These are phyloP conservation scores for Gracilaria gracilis DNA, from an alignment of 23 red algal genomes.

Conservation along the genomic window DNA sequence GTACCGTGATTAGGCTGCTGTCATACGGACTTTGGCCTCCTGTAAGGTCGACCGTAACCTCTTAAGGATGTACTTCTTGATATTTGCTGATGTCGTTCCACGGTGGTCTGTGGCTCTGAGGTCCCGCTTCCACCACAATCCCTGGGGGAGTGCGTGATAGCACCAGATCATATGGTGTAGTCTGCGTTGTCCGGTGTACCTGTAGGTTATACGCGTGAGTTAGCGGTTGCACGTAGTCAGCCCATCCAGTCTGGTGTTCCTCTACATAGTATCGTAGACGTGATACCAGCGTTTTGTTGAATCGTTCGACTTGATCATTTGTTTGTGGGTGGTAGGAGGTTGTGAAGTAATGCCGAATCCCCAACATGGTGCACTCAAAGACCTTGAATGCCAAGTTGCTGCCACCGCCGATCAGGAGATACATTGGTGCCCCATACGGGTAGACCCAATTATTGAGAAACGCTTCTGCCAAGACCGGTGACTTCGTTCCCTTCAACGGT, in stretches of 20 bases:
- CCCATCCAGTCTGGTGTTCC: conserved; percentile 32
- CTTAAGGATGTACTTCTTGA: neutral
- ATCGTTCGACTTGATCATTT: conserved; percentile 41
- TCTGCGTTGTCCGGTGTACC: conserved; percentile 16
- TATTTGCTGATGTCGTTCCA: neutral
- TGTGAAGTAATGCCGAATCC: conserved; percentile 12
- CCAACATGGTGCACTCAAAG: conserved; percentile 21
- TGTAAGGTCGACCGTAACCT: neutral
- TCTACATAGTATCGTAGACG: conserved; percentile 16
- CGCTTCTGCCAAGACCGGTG: neutral
- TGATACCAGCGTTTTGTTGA: conserved; percentile 13
- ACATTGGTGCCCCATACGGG: conserved; percentile 18
- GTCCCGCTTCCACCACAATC: neutral
- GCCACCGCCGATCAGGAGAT: conserved; percentile 27
- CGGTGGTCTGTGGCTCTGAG: neutral
- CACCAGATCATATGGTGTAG: conserved; percentile 11
- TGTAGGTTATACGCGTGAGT: conserved; percentile 43
- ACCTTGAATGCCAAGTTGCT: conserved; percentile 22
- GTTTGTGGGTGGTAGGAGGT: conserved; percentile 29
- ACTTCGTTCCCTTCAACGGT: neutral
- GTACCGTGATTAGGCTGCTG: neutral
- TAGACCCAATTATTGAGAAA: conserved; percentile 34
- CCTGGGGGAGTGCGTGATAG: neutral
- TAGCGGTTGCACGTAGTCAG: neutral
- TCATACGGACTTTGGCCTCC: neutral